Percentiles rank a stretch among this genome's conserved stretches.
Conservation (phyloP, 2,329 filamentous ascomycete genomes). For the Blumeria hordei region DNA sequence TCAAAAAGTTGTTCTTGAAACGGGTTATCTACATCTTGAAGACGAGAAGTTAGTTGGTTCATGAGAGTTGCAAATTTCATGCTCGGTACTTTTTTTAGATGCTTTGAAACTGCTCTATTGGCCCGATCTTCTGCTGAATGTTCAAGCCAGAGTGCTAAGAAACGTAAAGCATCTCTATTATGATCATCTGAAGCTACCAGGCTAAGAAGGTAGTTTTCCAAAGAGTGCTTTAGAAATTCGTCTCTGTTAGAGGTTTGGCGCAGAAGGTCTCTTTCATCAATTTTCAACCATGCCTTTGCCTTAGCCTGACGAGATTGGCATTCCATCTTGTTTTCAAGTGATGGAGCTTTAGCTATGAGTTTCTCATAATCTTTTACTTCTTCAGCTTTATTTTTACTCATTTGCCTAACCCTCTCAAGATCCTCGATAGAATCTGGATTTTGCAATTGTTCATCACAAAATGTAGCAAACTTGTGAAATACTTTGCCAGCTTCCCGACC, state of each 20-base stretch:
- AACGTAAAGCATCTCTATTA: conserved; percentile 73
- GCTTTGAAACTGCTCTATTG: conserved; percentile 48
- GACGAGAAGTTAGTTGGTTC: conserved; percentile 87
- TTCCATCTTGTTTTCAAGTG: conserved; percentile 26
- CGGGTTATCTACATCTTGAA: conserved; percentile 40
- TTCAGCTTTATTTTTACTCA: conserved; percentile 57
- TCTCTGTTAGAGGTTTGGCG: conserved; percentile 53
- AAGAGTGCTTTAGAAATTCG: conserved; percentile 63
- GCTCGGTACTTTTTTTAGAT: conserved; percentile 55
- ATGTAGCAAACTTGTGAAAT: conserved; percentile 82
- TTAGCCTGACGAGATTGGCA: conserved; percentile 39
- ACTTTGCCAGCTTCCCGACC: conserved; percentile 64
- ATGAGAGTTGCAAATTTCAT: conserved; percentile 81
- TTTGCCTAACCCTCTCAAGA: conserved; percentile 51
- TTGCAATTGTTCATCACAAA: conserved; percentile 85
- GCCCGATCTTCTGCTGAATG: conserved; percentile 52
- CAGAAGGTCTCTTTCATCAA: conserved; percentile 71
- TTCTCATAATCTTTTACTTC: conserved; percentile 54
- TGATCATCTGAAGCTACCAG: conserved; percentile 68
- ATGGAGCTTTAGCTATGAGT: conserved; percentile 20
- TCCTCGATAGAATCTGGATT: conserved; percentile 70
- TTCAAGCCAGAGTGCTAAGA: conserved; percentile 86
- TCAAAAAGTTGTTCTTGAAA: conserved; percentile 59
- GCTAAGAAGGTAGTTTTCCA: conserved; percentile 81
- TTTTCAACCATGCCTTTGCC: conserved; percentile 69